Conservation (phyloP, 257 asterid genomes). For the Fraxinus cuspidata region DNA sequence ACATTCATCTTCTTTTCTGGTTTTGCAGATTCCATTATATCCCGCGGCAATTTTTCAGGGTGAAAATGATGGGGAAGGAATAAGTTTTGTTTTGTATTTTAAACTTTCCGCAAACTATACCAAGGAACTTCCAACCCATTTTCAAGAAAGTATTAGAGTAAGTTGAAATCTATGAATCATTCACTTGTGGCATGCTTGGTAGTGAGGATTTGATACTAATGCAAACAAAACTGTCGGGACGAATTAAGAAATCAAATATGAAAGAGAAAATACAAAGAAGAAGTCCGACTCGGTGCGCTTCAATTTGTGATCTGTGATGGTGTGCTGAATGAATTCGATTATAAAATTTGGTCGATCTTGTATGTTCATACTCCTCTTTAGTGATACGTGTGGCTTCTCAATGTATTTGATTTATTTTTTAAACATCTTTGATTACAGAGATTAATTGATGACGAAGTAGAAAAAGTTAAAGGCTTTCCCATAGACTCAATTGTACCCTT, state of each 20-base stretch:
- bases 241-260: too few species aligned
- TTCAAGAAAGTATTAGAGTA: slow-evolving; percentile 79
- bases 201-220: neutral
- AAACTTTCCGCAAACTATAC: slow-evolving; percentile 72
- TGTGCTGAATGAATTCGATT: neutral
- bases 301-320: neutral
- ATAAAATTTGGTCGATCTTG: neutral
- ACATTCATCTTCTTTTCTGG: slow-evolving; percentile 6
- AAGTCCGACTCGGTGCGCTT: too few species aligned
- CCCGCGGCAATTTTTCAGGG: slow-evolving; percentile 87
- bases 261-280: too few species aligned
- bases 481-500: slow-evolving; percentile 61
- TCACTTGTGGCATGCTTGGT: neutral
- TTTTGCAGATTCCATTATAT: slow-evolving; percentile 79
- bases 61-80: slow-evolving; percentile 88
- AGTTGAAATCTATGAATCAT: slow-evolving; percentile 12
- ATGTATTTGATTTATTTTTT: neutral
- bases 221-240: too few species aligned
- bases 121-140: slow-evolving; percentile 66
- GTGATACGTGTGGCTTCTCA: neutral
- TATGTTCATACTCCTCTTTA: neutral
- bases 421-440: slow-evolving; percentile 39
- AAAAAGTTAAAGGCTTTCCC: slow-evolving; percentile 81
- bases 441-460: slow-evolving; percentile 74
- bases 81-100: slow-evolving; percentile 82